Conservation (phyloP, 2,329 filamentous ascomycete species). For the Fusarium sulawesiense region DNA sequence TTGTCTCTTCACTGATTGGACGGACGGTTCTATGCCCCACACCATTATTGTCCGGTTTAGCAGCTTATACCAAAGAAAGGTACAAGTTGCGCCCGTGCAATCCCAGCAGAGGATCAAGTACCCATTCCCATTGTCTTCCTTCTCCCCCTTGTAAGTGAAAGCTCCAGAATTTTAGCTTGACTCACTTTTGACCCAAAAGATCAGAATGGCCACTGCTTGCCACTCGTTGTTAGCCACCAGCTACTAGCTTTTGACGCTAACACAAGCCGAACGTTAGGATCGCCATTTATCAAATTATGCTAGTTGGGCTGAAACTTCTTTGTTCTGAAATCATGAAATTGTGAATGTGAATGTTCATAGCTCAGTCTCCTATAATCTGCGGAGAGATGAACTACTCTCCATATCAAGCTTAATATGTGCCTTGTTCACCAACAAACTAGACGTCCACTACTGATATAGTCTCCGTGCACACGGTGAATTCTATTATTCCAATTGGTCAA, state of each 20-base stretch:
- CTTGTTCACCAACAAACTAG: background rate
- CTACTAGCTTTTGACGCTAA: constrained; percentile 2
- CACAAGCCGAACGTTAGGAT: constrained; percentile 8
- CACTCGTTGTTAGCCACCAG: constrained; percentile 7
- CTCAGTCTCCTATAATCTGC: background rate
- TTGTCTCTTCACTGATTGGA: constrained; percentile 42
- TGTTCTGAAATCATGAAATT: background rate
- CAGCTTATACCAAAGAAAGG: constrained; percentile 6
- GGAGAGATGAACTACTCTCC: background rate
- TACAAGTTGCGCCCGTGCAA: constrained; percentile 15
- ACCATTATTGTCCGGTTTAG: constrained; percentile 28
- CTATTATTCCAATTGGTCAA: constrained; percentile 25
- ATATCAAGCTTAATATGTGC: constrained; percentile 9
- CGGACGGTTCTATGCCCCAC: constrained; percentile 12
- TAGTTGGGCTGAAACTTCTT: constrained; percentile 8
- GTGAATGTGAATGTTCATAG: background rate
- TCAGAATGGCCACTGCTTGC: constrained; percentile 2
- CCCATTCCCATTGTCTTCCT: constrained; percentile 9
- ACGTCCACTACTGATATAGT: constrained; percentile 5
- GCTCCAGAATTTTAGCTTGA: constrained; percentile 26
- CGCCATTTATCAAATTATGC: background rate
- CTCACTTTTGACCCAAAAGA: constrained; percentile 9
- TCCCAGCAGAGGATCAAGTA: constrained; percentile 21
- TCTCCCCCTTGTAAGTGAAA: background rate
- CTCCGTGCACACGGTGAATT: constrained; percentile 15